phyloP scores from a whole-genome alignment of 78 protist species.

The Dictyostelium purpureum region DNA sequence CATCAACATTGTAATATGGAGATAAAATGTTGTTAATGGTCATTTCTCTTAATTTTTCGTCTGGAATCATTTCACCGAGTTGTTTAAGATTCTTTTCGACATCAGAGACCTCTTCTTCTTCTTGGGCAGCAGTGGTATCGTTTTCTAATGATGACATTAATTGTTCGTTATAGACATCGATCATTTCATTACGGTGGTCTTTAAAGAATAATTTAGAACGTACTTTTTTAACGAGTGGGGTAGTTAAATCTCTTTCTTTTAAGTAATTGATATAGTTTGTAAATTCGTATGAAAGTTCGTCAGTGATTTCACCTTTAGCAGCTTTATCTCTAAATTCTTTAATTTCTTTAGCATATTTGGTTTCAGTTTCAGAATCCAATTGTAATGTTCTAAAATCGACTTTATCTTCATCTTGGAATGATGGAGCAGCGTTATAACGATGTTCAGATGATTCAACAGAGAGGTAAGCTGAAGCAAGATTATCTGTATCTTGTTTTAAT shows the following conservation, averaged over 20 bases:
- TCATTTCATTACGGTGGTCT: not conserved
- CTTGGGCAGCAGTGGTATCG: not conserved
- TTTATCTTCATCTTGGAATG: not conserved
- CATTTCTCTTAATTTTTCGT: not conserved
- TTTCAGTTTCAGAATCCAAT: not conserved
- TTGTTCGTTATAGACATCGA: not conserved
- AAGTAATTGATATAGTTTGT: slow-evolving; percentile 10
- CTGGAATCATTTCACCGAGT: slow-evolving; percentile 11
- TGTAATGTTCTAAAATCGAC: slow-evolving; percentile 14
- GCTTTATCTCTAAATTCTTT: slow-evolving; percentile 7
- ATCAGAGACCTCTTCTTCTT: not conserved
- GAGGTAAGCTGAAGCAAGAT: too few relatives aligned
- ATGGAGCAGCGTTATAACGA: not conserved
- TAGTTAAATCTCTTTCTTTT: not conserved
- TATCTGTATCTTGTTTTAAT: not conserved
- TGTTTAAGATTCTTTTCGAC: not conserved
- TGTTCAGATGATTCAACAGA: too few relatives aligned
- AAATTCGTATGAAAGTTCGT: slow-evolving; percentile 7
- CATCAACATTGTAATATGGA: not conserved
- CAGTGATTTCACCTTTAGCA: not conserved
- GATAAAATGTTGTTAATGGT: not conserved
- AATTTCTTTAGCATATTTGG: not conserved
- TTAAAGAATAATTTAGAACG: not conserved
- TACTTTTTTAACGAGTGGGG: not conserved
- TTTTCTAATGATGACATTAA: not conserved